phyloP scores from a whole-genome alignment of 140 eudicot genomes.

The Stevia rebaudiana region DNA sequence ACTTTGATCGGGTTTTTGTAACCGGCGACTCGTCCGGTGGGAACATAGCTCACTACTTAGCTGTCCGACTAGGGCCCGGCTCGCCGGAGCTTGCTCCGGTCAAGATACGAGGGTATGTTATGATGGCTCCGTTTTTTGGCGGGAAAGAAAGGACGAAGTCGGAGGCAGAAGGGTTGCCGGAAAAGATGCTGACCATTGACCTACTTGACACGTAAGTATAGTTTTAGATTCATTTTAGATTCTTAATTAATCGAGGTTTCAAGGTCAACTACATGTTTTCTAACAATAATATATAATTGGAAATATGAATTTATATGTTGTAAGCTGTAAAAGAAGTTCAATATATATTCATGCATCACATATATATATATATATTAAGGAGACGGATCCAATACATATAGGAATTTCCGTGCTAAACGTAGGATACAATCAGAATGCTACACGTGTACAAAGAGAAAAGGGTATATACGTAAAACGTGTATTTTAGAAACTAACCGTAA shows the following conservation, averaged over 20 bases:
- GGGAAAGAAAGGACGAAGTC: conserved; percentile 68
- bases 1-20: conserved; percentile 49
- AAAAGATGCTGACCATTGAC: conserved; percentile 40
- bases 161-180: conserved; percentile 65
- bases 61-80: conserved; percentile 54
- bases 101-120: conserved; percentile 62
- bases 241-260: background rate
- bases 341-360: background rate
- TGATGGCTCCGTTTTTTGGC: conserved; percentile 86
- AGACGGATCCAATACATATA: no score
- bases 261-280: background rate
- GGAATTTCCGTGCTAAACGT: no score
- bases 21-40: conserved; percentile 88
- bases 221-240: background rate
- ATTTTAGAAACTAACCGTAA: no score
- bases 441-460: no score
- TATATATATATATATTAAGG: no score
- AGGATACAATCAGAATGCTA: no score
- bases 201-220: conserved; percentile 60
- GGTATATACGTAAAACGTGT: no score
- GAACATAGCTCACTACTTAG: conserved; percentile 76
- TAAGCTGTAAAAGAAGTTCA: background rate
- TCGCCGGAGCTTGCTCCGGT: conserved; percentile 55
- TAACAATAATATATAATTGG: background rate
- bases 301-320: background rate